A percentile compares a stretch with the other conserved stretches of the same genome.
Conservation (phyloP, 306 rosid species). For the Cicer pinnatifidum region DNA sequence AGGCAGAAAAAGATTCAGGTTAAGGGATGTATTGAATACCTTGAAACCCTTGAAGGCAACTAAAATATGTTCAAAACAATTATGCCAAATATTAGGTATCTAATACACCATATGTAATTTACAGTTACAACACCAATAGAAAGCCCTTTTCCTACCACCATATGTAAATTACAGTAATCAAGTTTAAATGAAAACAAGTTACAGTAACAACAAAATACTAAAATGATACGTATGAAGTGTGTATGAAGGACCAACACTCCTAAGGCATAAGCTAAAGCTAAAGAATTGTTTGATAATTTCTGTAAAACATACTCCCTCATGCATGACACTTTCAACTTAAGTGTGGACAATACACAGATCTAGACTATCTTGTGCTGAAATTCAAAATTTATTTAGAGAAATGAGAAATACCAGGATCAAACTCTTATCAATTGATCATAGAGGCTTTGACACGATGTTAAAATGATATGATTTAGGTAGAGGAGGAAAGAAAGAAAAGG, state of each 20-base stretch:
- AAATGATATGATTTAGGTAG: neutral
- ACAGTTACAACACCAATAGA: neutral
- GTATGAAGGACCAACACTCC: neutral
- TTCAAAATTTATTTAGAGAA: conserved; percentile 15
- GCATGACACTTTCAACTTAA: neutral
- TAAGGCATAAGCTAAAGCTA: neutral
- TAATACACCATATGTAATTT: conserved; percentile 6
- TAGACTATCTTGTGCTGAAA: conserved; percentile 9
- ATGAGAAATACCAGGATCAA: conserved; percentile 3
- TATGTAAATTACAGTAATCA: conserved; percentile 3
- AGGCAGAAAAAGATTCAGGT: conserved; percentile 27
- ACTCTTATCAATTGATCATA: neutral
- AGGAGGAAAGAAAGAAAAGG: neutral
- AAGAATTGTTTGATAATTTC: neutral
- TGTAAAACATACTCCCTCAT: neutral
- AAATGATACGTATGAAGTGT: conserved; percentile 12
- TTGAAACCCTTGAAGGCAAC: conserved; percentile 24
- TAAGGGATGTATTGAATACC: conserved; percentile 19
- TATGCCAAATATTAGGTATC: conserved; percentile 27
- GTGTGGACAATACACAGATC: neutral
- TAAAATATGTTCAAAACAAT: conserved; percentile 14
- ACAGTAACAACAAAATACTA: neutral
- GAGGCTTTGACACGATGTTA: conserved; percentile 4
- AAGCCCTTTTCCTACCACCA: neutral
- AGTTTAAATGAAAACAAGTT: conserved; percentile 14